Conservation (phyloP, 495 filamentous ascomycete species). For the Neurospora terricola region DNA sequence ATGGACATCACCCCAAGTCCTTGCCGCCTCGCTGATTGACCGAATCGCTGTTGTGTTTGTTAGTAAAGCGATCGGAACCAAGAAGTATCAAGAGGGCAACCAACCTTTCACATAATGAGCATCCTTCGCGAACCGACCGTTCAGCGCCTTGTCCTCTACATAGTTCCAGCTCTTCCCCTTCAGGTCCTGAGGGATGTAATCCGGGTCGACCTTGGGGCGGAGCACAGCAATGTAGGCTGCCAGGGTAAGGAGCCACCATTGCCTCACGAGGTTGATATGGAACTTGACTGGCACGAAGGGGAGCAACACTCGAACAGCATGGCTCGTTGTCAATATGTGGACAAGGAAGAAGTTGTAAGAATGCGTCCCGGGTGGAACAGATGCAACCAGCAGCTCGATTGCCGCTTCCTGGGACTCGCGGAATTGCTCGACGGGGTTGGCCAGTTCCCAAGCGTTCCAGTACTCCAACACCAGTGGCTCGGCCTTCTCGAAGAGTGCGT, state of each 20-base stretch:
- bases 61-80: constrained; percentile 3
- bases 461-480: constrained; percentile 57
- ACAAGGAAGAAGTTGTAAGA: constrained; percentile 78
- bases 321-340: constrained; percentile 71
- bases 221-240: constrained; percentile 66
- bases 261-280: constrained; percentile 60
- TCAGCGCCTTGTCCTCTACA: constrained; percentile 57
- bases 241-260: constrained; percentile 83
- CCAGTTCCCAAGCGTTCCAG: constrained; percentile 76
- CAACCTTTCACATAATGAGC: constrained; percentile 71
- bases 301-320: constrained; percentile 77
- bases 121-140: constrained; percentile 54
- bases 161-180: constrained; percentile 65
- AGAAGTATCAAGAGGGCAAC: not conserved
- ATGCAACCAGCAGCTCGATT: constrained; percentile 56
- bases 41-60: constrained; percentile 42
- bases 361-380: constrained; percentile 46
- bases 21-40: constrained; percentile 60
- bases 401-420: constrained; percentile 68
- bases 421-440: constrained; percentile 57
- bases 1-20: constrained; percentile 78
- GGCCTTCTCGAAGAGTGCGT: constrained; percentile 53
- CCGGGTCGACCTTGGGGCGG: constrained; percentile 58
- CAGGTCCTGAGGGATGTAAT: constrained; percentile 52
- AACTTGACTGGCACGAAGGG: constrained; percentile 65